Percentiles rank a stretch among this genome's conserved stretches.
These are phyloP conservation scores for Fusarium mangiferae DNA, from an alignment of 2,329 filamentous ascomycete genomes.

Conservation along the genomic window DNA sequence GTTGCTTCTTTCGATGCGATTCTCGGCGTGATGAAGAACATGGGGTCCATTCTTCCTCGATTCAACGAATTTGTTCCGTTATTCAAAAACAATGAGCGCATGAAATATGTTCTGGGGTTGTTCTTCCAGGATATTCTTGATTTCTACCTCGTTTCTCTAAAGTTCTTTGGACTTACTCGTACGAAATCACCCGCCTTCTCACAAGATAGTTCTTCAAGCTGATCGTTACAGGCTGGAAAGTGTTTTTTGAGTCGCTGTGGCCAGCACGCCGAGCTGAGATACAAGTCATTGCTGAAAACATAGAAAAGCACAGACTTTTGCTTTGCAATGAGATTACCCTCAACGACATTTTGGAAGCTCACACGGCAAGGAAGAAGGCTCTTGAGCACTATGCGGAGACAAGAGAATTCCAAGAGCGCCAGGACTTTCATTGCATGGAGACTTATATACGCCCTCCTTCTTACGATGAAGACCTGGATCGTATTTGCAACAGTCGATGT, in stretches of 20 bases:
- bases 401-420: background rate
- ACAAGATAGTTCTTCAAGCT: background rate
- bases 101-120: background rate
- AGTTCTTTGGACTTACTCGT: conserved; percentile 8
- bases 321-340: background rate
- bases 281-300: background rate
- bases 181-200: rapidly evolving
- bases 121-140: conserved; percentile 22
- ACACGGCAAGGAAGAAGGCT: background rate
- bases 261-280: background rate
- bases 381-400: background rate
- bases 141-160: conserved; percentile 2
- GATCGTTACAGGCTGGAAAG: background rate
- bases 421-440: background rate
- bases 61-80: background rate
- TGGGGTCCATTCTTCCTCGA: background rate
- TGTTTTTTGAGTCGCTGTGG: background rate
- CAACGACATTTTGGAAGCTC: background rate
- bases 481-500: background rate
- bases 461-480: background rate
- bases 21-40: background rate
- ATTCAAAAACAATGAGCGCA: background rate
- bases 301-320: background rate
- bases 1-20: background rate
- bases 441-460: background rate